Base-by-base conservation (phyloP, 148 eudicot species). In the Drosera capensis region DNA sequence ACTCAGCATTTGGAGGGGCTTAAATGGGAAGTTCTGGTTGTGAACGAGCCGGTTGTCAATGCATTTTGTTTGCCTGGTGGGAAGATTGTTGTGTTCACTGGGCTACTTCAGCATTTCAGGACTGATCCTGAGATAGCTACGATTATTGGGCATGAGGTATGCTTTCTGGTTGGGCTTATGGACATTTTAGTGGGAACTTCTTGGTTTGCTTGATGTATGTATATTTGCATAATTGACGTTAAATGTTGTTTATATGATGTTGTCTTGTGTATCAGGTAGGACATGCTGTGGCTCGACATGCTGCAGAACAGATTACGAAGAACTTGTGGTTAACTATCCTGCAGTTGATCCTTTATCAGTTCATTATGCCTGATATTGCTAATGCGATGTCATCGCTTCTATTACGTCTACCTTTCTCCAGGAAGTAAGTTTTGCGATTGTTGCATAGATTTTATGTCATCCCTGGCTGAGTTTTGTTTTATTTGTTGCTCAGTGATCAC, bases 1-100 rank as follows among this genome's bases (percentile, higher is more conserved):
- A 72, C 74, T 0, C 38, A 38, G 7, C 96, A 87, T 77, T 70
- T 87, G 68, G 90, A 87, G 20, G 90, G 85, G 14, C 48, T 83
- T 61, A 79, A 77, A 22, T 87, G 96, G 96, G 94, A 87, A 56
- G 78, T 87, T 22, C 18, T 87, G 48, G 86, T 87, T 16, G 90
- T 87, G 41, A 46, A 83, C 48, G 80, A 74, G 20, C 96, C 94
- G 0, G 62, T 77, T 45, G 72, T 79, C 15, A 82, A 87, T 59
- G 96, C 96, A 0, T 79, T 87, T 45, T 87, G 96, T 51, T 46
- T 82, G 70, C 96, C 96, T 3, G 90, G 96, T 48, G 96, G 96
- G 29, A 87, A 87, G 80, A 82, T 82, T 63, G 96, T 87, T 46
- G 90, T 87, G 23, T 87, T 79, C 24, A 87, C 96, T 1, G 96